Evolutionary conservation across 345 rosid genomes (phyloP).

Genomic region (Aquilaria sinensis): DNA sequence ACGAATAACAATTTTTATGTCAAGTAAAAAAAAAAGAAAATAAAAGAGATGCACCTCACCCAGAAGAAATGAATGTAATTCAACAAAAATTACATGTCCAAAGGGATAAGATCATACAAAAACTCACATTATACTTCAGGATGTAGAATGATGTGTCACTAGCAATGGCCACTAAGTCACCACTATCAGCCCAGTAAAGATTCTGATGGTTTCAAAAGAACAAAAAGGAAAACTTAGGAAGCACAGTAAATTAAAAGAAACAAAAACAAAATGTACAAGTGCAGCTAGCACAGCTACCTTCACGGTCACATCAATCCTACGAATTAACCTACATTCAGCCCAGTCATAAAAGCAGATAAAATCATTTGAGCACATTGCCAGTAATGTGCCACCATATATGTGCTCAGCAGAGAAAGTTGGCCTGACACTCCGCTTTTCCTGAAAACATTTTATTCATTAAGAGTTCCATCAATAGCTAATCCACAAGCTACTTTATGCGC

Average conservation of each 20-base stretch:
- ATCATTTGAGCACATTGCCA: conserved; percentile 97
- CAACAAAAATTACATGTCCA: conserved; percentile 6
- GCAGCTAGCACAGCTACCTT: conserved; percentile 50
- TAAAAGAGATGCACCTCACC: not conserved
- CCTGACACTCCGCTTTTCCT: conserved; percentile 89
- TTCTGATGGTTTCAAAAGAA: conserved; percentile 48
- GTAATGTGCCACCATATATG: conserved; percentile 83
- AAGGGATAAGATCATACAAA: conserved; percentile 8
- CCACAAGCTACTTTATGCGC: conserved; percentile 5
- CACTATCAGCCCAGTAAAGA: conserved; percentile 99
- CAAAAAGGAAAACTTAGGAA: not conserved
- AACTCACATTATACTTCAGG: conserved; percentile 82
- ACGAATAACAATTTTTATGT: conserved; percentile 13
- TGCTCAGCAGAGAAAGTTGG: conserved; percentile 95
- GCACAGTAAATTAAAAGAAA: conserved; percentile 6
- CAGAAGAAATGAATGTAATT: not conserved
- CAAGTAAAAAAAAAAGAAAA: not conserved
- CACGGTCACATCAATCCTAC: conserved; percentile 94
- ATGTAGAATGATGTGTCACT: conserved; percentile 97
- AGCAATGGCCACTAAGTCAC: conserved; percentile 95
- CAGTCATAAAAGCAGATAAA: conserved; percentile 99
- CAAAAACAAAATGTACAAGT: conserved; percentile 6
- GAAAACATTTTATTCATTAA: conserved; percentile 17
- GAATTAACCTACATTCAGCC: conserved; percentile 97
- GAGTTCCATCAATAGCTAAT: conserved; percentile 16